These are phyloP conservation scores for Mortierella sp. DNA, from an alignment of 371 early-diverging fungal species.

Conservation along the genomic window DNA sequence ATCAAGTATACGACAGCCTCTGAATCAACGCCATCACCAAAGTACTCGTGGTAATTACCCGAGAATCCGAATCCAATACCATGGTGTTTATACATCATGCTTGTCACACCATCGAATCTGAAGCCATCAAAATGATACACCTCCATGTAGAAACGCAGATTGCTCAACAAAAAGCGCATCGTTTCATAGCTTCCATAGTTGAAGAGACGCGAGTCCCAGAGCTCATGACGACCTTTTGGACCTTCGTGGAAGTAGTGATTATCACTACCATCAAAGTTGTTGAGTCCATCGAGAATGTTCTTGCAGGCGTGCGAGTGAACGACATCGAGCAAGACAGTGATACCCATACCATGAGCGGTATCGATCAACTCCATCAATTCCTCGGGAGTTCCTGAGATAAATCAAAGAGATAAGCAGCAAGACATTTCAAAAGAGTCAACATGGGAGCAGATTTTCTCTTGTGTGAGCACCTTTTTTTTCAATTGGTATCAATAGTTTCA, in stretches of 20 bases:
- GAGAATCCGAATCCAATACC: conserved; percentile 95
- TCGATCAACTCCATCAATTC: conserved; percentile 91
- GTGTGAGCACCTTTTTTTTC: too few species aligned
- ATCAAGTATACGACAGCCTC: conserved; percentile 92
- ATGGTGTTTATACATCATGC: conserved; percentile 96
- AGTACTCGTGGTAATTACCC: conserved; percentile 95
- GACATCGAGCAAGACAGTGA: conserved; percentile 91
- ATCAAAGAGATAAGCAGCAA: too few species aligned
- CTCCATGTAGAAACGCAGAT: conserved; percentile 92
- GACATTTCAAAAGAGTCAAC: neutral
- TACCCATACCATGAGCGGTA: conserved; percentile 90
- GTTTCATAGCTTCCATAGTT: conserved; percentile 94
- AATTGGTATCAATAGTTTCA: too few species aligned
- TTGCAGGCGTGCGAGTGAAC: conserved; percentile 98
- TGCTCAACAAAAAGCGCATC: conserved; percentile 93
- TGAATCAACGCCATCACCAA: conserved; percentile 84
- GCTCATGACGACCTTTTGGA: conserved; percentile 85
- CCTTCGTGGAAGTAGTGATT: conserved; percentile 97
- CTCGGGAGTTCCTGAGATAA: conserved; percentile 88
- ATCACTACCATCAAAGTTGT: conserved; percentile 96
- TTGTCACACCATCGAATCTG: conserved; percentile 97
- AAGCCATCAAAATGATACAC: conserved; percentile 95
- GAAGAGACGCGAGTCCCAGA: conserved; percentile 96
- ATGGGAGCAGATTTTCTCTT: too few species aligned
- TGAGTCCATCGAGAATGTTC: conserved; percentile 94